Conservation (phyloP, 31 red algal species). For the Odonthalia washingtoniensis region DNA sequence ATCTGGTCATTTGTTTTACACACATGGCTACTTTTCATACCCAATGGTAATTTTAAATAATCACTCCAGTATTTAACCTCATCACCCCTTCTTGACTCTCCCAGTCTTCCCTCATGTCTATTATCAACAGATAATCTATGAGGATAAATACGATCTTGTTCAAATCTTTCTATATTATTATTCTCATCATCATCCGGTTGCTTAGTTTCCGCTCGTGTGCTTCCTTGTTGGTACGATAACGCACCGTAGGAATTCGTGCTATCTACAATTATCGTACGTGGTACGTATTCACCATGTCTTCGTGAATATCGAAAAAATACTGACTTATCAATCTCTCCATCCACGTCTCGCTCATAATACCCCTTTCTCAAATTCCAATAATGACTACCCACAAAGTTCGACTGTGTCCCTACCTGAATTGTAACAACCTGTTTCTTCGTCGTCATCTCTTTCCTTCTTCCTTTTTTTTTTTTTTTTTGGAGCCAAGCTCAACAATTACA, state of each 20-base stretch:
- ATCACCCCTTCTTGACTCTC: not conserved
- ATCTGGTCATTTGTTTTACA: constrained; percentile 35
- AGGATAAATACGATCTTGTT: not conserved
- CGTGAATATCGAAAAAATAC: constrained; percentile 40
- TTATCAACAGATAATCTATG: not conserved
- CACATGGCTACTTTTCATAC: constrained; percentile 39
- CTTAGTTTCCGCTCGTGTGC: not conserved
- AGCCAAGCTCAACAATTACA: no score
- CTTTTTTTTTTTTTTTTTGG: no score
- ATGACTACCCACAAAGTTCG: constrained; percentile 77
- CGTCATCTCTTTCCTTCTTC: no score
- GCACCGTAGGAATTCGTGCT: constrained; percentile 54
- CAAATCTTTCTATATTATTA: not conserved
- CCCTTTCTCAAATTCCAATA: constrained; percentile 84
- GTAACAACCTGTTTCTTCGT: constrained; percentile 68
- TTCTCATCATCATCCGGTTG: not conserved
- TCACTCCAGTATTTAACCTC: constrained; percentile 62
- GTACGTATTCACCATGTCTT: constrained; percentile 46
- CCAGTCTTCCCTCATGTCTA: not conserved
- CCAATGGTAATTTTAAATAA: constrained; percentile 52
- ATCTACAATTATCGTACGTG: constrained; percentile 68
- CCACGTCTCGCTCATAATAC: not conserved
- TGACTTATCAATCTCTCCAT: constrained; percentile 17
- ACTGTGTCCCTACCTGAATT: constrained; percentile 71
- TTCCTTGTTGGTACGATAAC: constrained; percentile 27